phyloP scores from a whole-genome alignment of 1,139 yeast genomes.

The Candida sojae region DNA sequence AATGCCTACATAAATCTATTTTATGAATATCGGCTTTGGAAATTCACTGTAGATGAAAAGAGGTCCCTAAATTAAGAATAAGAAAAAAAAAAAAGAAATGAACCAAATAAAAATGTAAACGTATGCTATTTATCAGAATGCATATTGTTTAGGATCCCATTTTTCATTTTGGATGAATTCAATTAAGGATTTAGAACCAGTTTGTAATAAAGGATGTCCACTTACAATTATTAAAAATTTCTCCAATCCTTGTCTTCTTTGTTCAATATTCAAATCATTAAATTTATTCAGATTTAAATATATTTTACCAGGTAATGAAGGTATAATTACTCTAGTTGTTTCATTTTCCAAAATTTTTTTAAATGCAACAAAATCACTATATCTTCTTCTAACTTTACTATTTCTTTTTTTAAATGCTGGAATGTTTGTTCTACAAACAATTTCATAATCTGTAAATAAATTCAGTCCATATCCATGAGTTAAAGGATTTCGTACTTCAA shows the following conservation, averaged over 20 bases:
- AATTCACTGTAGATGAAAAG: too few species aligned
- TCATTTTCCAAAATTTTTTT: slow-evolving; percentile 75
- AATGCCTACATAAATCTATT: too few species aligned
- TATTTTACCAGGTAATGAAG: slow-evolving; percentile 87
- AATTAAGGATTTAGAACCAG: slow-evolving; percentile 80
- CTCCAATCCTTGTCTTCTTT: slow-evolving; percentile 81
- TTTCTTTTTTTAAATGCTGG: slow-evolving; percentile 77
- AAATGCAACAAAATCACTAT: slow-evolving; percentile 86
- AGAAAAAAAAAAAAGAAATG: too few species aligned
- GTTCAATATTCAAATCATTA: slow-evolving; percentile 81
- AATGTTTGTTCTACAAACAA: slow-evolving; percentile 80
- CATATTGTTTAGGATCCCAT: slow-evolving; percentile 55
- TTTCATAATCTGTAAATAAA: slow-evolving; percentile 88
- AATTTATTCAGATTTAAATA: slow-evolving; percentile 69
- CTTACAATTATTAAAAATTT: slow-evolving; percentile 79
- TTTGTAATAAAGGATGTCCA: slow-evolving; percentile 91
- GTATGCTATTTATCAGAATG: background rate
- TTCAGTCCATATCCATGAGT: slow-evolving; percentile 74
- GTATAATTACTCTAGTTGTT: slow-evolving; percentile 76
- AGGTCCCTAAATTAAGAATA: too few species aligned
- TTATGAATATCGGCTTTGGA: too few species aligned
- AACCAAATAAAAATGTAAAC: too few species aligned
- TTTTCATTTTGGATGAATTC: slow-evolving; percentile 87
- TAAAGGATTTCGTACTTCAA: slow-evolving; percentile 80
- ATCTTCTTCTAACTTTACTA: slow-evolving; percentile 79